phyloP scores from a whole-genome alignment of 1,284 basidiomycete species.

The Marasmius fiardii region DNA sequence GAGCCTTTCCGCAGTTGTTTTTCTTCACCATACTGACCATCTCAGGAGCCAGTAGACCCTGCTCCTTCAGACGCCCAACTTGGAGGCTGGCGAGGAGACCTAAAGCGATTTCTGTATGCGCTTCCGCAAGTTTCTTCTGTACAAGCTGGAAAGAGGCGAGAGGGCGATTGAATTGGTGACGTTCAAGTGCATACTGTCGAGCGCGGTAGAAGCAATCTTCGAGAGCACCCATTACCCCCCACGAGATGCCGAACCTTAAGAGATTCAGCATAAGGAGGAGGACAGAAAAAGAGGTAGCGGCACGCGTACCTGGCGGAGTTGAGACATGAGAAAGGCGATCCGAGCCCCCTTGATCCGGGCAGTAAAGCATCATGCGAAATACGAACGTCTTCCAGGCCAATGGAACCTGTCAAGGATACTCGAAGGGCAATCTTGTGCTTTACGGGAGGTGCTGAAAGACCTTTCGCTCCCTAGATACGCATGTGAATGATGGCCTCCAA shows the following conservation, averaged over 20 bases:
- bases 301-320: constrained; percentile 76
- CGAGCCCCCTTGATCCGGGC: constrained; percentile 72
- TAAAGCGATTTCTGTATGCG: constrained; percentile 80
- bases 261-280: background rate
- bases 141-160: constrained; percentile 94
- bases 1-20: constrained; percentile 94
- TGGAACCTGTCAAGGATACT: constrained; percentile 88
- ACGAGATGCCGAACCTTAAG: constrained; percentile 80
- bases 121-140: constrained; percentile 96
- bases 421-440: constrained; percentile 93
- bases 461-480: constrained; percentile 65
- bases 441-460: constrained; percentile 85
- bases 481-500: background rate
- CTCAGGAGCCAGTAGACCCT: constrained; percentile 77
- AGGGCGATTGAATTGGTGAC: constrained; percentile 87
- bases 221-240: constrained; percentile 92
- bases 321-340: constrained; percentile 86
- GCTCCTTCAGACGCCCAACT: constrained; percentile 89
- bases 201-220: constrained; percentile 87
- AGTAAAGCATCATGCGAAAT: constrained; percentile 72
- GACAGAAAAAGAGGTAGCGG: background rate
- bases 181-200: constrained; percentile 84
- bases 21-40: constrained; percentile 96
- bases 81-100: constrained; percentile 82
- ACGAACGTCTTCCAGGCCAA: constrained; percentile 87